Evolutionary conservation across 2,329 filamentous ascomycete genomes (phyloP), one percentile per base, ranked within the genome.

Genomic region (Trichoderma sp.): DNA sequence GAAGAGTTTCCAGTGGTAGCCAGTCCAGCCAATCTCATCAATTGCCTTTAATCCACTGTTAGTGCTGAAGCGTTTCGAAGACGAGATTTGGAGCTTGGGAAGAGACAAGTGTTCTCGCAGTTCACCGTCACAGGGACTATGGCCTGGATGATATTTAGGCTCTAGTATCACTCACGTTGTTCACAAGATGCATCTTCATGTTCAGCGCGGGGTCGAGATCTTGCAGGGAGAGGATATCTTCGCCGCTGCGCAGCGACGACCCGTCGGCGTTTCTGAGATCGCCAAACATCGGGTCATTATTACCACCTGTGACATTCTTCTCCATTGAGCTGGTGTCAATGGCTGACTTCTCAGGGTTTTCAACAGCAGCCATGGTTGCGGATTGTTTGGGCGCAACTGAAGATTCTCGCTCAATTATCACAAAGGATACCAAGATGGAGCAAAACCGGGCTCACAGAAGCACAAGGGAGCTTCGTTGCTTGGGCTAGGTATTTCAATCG

Each of bases 161-260:
- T 71, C 47, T 36, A 47, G 28, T 23, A 26, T 62, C 68, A 75
- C 86, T 80, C 76, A 88, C 88, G 79, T 92, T 87, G 77, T 92
- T 93, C 72, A 92, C 86, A 32, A 92, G 82, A 75, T 90, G 86
- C 89, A 92, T 92, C 79, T 92, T 92, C 53, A 86, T 86, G 75
- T 88, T 88, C 58, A 92, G 80, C 1, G 86, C 88, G 5, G 88
- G 87, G 76, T 92, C 90, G 32, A 88, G 80, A 75, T 88, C 84
- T 78, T 91, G 87, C 68, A 84, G 80, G 5, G 82, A 84, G 15
- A 92, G 82, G 28, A 92, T 80, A 75, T 92, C 89, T 69, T 82
- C 78, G 59, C 75, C 78, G 23, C 75, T 73, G 32, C 61, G 71
- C 34, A 76, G 36, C 28, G 77, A 79, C 17, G 74, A 73, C 50